Conservation (phyloP, 2,329 filamentous ascomycete genomes). For the Diaporthe vaccinii region DNA sequence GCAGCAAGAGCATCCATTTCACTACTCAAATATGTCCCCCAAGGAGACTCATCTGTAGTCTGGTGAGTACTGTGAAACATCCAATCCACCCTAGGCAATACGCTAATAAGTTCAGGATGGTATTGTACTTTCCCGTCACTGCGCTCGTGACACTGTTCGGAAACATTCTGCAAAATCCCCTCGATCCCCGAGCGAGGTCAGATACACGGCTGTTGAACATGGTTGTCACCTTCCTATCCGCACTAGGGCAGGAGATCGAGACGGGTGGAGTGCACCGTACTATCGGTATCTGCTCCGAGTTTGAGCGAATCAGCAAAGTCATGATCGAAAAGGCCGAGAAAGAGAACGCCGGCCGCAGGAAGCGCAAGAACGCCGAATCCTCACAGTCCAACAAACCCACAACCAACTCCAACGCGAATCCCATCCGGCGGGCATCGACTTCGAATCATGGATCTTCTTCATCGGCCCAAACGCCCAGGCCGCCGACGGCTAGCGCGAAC, state of each 20-base stretch:
- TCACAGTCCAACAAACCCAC: constrained; percentile 33
- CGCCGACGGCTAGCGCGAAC: constrained; percentile 44
- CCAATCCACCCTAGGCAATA: background rate
- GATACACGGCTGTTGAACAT: constrained; percentile 93
- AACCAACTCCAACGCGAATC: constrained; percentile 32
- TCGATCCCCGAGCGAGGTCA: constrained; percentile 87
- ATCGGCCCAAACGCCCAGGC: constrained; percentile 50
- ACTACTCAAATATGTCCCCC: constrained; percentile 94
- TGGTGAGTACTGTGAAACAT: constrained; percentile 73
- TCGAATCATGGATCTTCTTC: constrained; percentile 46
- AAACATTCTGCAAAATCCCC: constrained; percentile 95
- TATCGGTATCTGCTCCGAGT: constrained; percentile 94
- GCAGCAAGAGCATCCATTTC: constrained; percentile 94
- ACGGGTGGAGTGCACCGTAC: constrained; percentile 94
- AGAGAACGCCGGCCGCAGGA: constrained; percentile 83
- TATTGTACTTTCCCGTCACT: constrained; percentile 96
- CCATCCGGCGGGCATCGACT: constrained; percentile 4
- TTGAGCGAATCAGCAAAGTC: constrained; percentile 91
- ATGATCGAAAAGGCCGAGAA: constrained; percentile 93
- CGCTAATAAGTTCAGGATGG: constrained; percentile 70
- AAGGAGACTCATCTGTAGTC: constrained; percentile 93
- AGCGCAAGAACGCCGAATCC: constrained; percentile 76
- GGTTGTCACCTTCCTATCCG: constrained; percentile 92
- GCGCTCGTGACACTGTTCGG: constrained; percentile 95
- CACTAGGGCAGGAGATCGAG: constrained; percentile 88